Evolutionary conservation across 192 early-diverging fungal genomes (phyloP), one percentile per base, ranked within the genome.

Genomic region (Coemansia aciculifera): DNA sequence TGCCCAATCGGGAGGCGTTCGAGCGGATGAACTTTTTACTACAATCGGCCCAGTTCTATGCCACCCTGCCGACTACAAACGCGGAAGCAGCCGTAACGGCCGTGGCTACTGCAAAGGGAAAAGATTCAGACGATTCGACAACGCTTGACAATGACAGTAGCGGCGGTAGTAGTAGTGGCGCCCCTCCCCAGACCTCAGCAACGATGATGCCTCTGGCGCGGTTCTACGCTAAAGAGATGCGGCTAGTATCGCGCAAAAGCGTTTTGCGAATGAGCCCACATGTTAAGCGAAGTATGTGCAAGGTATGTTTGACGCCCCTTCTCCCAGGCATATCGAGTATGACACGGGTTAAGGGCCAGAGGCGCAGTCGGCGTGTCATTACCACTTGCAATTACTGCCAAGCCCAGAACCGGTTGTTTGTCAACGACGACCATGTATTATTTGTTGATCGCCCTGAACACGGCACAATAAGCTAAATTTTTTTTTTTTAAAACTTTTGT

Each of bases 21-120:
- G 71, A 81, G 65, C 66, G 79, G 57, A 76, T 81, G 74, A 81
- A 73, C 60, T 81, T 81, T 68, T 71, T 81, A 3, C 73, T 71
- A 52, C 79, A 81, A 38, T 76, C 79, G 29, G 63, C 79, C 6
- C 79, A 73, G 31, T 73, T 76, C 60, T 69, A 64, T 23, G 70
- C 79, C 23, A 10, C 52, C 5, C 57, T 71, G 13, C 42, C 31
- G 1, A 34, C 29, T 0, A 23, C 68, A 38, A 36, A 36, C 34
- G 10, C 46, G 15, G 10, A 52, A 32, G 27, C 66, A 15, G 31
- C 60, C 13, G 24, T 24, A 57, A 21, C 59, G n/a, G 0, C 46
- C 8, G n/a, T 0, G 9, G 54, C 54, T 56, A 56, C 54, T 56
- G 54, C 54, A 56, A 56, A 56, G 31, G 29, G 29, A 31, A 56